Percentiles rank a stretch among this genome's conserved stretches.
phyloP scores from a whole-genome alignment of 768 basidiomycete genomes.

The Multifurca ochricompacta region DNA sequence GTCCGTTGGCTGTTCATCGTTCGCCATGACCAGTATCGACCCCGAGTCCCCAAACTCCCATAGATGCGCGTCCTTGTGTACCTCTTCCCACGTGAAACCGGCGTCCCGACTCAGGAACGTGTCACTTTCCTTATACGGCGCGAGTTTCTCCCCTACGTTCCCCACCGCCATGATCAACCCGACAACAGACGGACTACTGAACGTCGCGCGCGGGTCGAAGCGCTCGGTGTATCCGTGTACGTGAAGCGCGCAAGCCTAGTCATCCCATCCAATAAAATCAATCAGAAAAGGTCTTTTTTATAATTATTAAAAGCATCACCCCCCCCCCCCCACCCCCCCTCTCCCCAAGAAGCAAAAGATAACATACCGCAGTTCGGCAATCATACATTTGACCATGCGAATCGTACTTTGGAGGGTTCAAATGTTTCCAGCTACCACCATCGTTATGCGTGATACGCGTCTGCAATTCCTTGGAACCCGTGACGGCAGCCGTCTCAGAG shows the following conservation, averaged over 20 bases:
- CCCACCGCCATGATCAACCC: constrained; percentile 96
- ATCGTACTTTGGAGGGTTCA: constrained; percentile 68
- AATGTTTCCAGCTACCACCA: constrained; percentile 85
- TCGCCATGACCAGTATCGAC: constrained; percentile 85
- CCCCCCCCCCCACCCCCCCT: no score
- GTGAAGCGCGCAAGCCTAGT: constrained; percentile 76
- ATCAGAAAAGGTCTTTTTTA: no score
- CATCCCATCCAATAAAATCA: no score
- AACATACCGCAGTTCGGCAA: constrained; percentile 59
- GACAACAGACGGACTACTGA: constrained; percentile 84
- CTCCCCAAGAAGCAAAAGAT: constrained; percentile 15
- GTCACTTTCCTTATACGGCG: constrained; percentile 78
- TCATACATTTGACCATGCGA: constrained; percentile 65
- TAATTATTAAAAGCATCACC: no score
- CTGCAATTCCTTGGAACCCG: constrained; percentile 68
- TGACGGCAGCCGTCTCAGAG: constrained; percentile 61
- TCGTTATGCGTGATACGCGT: constrained; percentile 95
- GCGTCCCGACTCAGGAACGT: constrained; percentile 96
- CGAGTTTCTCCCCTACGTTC: constrained; percentile 82
- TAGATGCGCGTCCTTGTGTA: constrained; percentile 95
- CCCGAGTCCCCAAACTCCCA: constrained; percentile 99
- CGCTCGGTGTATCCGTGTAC: constrained; percentile 96
- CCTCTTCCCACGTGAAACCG: constrained; percentile 97
- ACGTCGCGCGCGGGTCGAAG: constrained; percentile 82
- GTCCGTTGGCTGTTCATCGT: constrained; percentile 91